Percentiles rank a stretch among this genome's conserved stretches.
These are phyloP conservation scores for Luffa acutangula DNA, from an alignment of 306 rosid genomes.

Conservation along the genomic window DNA sequence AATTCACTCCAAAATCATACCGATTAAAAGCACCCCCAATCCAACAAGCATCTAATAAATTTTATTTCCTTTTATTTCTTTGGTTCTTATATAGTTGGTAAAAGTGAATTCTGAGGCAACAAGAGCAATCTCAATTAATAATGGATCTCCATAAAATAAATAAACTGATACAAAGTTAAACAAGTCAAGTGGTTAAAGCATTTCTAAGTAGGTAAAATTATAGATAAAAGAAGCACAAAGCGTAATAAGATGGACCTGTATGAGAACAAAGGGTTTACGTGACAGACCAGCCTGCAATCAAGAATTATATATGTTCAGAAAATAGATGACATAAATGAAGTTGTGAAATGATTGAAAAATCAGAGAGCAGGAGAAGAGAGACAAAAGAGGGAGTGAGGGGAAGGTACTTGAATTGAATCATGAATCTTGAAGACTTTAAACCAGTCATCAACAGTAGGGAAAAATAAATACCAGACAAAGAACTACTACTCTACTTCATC, in stretches of 20 bases:
- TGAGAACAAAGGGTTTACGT: conserved; percentile 75
- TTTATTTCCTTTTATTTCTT: background rate
- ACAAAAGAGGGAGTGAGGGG: background rate
- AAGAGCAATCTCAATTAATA: background rate
- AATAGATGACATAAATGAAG: background rate
- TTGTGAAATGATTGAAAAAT: background rate
- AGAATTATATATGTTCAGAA: conserved; percentile 12
- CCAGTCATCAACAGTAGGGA: background rate
- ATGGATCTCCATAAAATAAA: background rate
- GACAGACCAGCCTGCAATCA: conserved; percentile 85
- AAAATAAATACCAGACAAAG: background rate
- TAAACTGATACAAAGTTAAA: background rate
- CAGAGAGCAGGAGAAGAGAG: background rate
- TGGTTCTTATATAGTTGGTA: background rate
- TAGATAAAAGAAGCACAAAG: conserved; percentile 4
- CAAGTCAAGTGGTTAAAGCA: background rate
- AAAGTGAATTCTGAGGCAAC: background rate
- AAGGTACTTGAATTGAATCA: background rate
- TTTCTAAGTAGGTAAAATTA: conserved; percentile 4
- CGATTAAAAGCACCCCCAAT: background rate
- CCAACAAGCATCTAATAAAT: background rate
- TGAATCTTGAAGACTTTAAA: background rate
- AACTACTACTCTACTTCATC: background rate
- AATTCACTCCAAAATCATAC: background rate
- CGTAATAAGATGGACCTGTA: conserved; percentile 56